These are phyloP conservation scores for Penicillium sp. DNA, from an alignment of 2,329 filamentous ascomycete species.

Conservation along the genomic window DNA sequence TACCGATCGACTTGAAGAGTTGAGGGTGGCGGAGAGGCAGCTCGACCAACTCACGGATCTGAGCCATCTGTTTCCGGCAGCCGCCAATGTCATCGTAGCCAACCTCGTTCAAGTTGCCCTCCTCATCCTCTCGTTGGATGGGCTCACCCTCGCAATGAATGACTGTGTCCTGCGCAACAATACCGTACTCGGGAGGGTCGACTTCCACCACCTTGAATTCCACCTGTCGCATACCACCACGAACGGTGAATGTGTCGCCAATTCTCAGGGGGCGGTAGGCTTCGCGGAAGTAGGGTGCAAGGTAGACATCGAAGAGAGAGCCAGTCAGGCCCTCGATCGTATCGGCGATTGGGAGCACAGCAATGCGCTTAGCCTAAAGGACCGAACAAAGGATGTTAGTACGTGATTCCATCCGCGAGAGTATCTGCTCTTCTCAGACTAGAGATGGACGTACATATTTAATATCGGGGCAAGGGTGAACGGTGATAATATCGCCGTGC, in stretches of 20 bases:
- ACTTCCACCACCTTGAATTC: conserved; percentile 99
- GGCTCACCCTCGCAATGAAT: conserved; percentile 98
- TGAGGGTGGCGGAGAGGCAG: conserved; percentile 94
- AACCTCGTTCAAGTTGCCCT: conserved; percentile 98
- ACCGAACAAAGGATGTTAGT: conserved; percentile 27
- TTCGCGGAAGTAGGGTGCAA: conserved; percentile 99
- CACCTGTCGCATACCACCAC: conserved; percentile 97
- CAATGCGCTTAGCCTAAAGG: conserved; percentile 90
- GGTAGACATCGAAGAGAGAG: conserved; percentile 98
- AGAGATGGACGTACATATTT: conserved; percentile 84
- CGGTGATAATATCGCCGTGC: conserved; percentile 96
- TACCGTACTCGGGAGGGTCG: conserved; percentile 96
- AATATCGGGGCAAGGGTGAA: conserved; percentile 97
- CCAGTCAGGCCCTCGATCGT: conserved; percentile 97
- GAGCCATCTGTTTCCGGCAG: conserved; percentile 99
- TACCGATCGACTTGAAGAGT: conserved; percentile 99
- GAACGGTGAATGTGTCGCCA: conserved; percentile 95
- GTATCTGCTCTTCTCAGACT: neutral
- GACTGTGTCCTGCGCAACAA: conserved; percentile 97
- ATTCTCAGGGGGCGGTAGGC: conserved; percentile 96
- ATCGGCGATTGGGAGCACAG: conserved; percentile 95
- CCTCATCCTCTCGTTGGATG: conserved; percentile 97
- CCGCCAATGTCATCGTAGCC: conserved; percentile 99
- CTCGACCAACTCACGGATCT: conserved; percentile 98
- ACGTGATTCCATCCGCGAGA: neutral